Evolutionary conservation across 2,329 filamentous ascomycete species (phyloP), one percentile per base, ranked within the genome.

Genomic region (Neofusicoccum ribis): DNA sequence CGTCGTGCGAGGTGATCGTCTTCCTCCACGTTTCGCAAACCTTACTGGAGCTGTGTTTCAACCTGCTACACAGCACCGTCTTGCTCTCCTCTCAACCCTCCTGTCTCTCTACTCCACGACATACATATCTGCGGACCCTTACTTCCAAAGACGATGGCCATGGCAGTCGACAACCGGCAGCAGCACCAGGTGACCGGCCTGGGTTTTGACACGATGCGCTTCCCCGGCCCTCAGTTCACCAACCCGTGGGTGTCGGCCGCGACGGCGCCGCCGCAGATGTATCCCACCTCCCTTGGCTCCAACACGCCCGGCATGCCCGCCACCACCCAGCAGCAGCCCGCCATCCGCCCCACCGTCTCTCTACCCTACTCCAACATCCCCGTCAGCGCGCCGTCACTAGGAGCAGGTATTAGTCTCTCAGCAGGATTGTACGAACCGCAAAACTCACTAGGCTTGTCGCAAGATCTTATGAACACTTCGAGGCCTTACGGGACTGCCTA

Each of bases 131-230:
- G n/a, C 4, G 46, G 49, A 60, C 63, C 63, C 63, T 52, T 68
- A 39, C 62, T 56, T 64, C 62, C 52, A 36, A 63, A 31, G 72
- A 72, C 69, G 70, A 97, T 97, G 93, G 95, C 92, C 82, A 96
- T 97, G 92, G 91, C 93, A 79, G 88, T 97, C 83, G 92, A 97
- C 82, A 88, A 88, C 74, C 91, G 93, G 79, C 92, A 94, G 82
- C 91, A 83, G 71, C 70, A 75, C 69, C 78, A 79, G 88, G 82
- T 91, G 86, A 86, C 85, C 77, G 80, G 74, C 67, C 85, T 96
- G 82, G 88, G 87, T 79, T 95, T 94, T 83, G 91, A 94, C 78
- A 85, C 87, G 77, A 88, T 93, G 84, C 88, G 91, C 71, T 92
- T 91, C 79, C 56, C 56, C 66, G 77, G 80, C 70, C 88, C 91